phyloP scores from a whole-genome alignment of 1,284 basidiomycete species.

The Malassezia obtusa region DNA sequence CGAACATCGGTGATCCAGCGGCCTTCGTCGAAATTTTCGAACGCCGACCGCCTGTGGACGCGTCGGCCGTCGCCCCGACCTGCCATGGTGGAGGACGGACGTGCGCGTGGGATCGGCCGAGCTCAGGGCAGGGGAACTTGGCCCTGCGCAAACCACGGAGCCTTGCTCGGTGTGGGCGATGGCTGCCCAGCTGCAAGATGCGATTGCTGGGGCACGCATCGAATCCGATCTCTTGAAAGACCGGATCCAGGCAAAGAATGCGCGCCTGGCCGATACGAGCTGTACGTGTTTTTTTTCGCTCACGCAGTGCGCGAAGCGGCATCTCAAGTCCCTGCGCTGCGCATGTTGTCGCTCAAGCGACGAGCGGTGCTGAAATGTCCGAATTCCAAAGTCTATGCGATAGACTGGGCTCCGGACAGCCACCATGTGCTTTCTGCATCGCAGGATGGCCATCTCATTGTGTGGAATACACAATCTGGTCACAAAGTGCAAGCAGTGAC shows the following conservation, averaged over 20 bases:
- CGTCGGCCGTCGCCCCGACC: background rate
- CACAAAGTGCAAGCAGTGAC: constrained; percentile 99
- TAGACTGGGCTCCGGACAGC: constrained; percentile 96
- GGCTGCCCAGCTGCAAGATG: constrained; percentile 48
- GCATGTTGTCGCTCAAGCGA: constrained; percentile 88
- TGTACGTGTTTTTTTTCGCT: constrained; percentile 56
- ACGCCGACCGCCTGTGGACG: constrained; percentile 9
- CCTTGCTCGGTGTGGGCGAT: background rate
- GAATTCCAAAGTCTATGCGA: constrained; percentile 97
- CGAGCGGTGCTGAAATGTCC: constrained; percentile 90
- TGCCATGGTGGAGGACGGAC: constrained; percentile 1
- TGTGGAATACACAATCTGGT: constrained; percentile 99
- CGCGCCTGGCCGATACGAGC: constrained; percentile 90
- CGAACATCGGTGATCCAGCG: constrained; percentile 8
- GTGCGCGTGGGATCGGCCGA: constrained; percentile 3
- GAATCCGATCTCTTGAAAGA: constrained; percentile 94
- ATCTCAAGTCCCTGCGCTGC: constrained; percentile 71
- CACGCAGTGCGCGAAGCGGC: constrained; percentile 7
- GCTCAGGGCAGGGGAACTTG: background rate
- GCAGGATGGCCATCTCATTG: constrained; percentile 96
- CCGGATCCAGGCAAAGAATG: constrained; percentile 86
- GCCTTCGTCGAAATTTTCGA: constrained; percentile 12
- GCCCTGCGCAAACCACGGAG: background rate
- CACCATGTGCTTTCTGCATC: constrained; percentile 96
- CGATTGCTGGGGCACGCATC: constrained; percentile 83